These are phyloP conservation scores for Carex pumila DNA, from an alignment of 176 grass and related monocot genomes.

Conservation along the genomic window DNA sequence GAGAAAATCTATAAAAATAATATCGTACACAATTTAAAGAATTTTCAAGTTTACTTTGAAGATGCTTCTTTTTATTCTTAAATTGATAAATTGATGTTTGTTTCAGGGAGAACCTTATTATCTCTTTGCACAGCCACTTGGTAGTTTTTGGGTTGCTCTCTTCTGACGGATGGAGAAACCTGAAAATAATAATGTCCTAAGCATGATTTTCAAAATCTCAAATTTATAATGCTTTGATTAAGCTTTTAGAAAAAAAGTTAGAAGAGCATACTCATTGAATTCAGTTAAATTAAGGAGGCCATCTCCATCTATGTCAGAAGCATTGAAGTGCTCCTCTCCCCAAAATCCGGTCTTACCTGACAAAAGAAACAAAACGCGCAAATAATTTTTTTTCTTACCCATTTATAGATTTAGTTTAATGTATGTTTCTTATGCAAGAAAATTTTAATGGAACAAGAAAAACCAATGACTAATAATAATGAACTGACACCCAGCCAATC, in stretches of 20 bases:
- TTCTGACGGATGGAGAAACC: slow-evolving; percentile 78
- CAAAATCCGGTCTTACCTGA: slow-evolving; percentile 44
- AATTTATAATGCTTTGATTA: not conserved
- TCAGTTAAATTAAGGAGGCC: slow-evolving; percentile 66
- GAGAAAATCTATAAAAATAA: not conserved
- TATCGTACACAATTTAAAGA: not conserved
- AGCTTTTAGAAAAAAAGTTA: not conserved
- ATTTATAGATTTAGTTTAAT: not conserved
- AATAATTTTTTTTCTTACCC: not conserved
- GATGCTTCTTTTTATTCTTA: not conserved
- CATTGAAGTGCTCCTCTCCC: slow-evolving; percentile 87
- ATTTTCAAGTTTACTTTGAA: not conserved
- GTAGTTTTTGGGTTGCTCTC: slow-evolving; percentile 61
- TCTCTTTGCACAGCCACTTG: slow-evolving; percentile 66
- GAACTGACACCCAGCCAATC: not conserved
- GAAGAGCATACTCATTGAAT: slow-evolving; percentile 57
- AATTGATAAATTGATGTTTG: not conserved
- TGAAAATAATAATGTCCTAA: slow-evolving; percentile 24
- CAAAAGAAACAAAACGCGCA: not conserved
- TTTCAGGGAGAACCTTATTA: slow-evolving; percentile 44
- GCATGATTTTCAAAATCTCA: not conserved
- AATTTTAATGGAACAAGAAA: not conserved
- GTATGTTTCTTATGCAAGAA: not conserved
- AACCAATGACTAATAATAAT: not conserved
- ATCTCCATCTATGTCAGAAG: slow-evolving; percentile 55